phyloP scores from a whole-genome alignment of 2,329 filamentous ascomycete species.

The Penicillium palitans region DNA sequence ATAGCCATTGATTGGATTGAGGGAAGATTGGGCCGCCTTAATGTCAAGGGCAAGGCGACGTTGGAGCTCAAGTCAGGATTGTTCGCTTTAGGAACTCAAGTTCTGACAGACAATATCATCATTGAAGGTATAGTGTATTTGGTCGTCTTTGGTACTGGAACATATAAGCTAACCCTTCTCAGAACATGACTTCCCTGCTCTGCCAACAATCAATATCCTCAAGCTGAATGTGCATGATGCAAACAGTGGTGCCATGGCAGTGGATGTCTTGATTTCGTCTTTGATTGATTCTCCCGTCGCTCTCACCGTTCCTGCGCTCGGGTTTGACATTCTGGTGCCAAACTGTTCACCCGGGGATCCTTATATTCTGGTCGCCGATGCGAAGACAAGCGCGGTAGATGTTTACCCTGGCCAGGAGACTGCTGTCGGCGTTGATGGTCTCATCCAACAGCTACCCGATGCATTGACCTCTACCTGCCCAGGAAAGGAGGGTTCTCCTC shows the following conservation, averaged over 20 bases:
- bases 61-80: constrained; percentile 77
- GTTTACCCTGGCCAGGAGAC: constrained; percentile 70
- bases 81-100: constrained; percentile 74
- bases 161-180: constrained; percentile 30
- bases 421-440: constrained; percentile 66
- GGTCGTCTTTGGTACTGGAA: background rate
- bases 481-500: constrained; percentile 72
- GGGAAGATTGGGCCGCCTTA: constrained; percentile 70
- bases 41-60: constrained; percentile 70
- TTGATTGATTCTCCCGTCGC: constrained; percentile 77
- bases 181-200: constrained; percentile 66
- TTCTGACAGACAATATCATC: constrained; percentile 69
- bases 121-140: constrained; percentile 74
- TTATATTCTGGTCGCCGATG: constrained; percentile 76
- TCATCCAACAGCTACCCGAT: constrained; percentile 72
- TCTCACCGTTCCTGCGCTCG: constrained; percentile 73
- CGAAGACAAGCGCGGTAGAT: constrained; percentile 65
- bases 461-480: constrained; percentile 73
- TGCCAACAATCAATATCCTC: constrained; percentile 81
- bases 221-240: constrained; percentile 77
- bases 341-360: constrained; percentile 72
- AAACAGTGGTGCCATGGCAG: constrained; percentile 67
- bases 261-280: constrained; percentile 71
- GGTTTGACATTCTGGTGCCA: constrained; percentile 80
- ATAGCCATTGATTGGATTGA: constrained; percentile 88